phyloP scores from a whole-genome alignment of 805 yeast genomes.

The Monosporozyma unispora region DNA sequence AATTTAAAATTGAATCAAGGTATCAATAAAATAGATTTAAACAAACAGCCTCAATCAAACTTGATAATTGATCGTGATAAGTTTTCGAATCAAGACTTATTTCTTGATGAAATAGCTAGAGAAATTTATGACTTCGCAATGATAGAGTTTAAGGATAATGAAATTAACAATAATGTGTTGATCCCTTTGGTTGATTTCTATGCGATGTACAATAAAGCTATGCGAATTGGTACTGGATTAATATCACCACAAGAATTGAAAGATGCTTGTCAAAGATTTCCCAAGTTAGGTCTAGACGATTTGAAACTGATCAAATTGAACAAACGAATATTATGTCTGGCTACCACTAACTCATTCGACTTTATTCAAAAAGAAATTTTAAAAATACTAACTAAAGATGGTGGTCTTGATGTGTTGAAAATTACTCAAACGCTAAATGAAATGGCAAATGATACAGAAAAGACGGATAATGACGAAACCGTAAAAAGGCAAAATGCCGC shows the following conservation, averaged over 20 bases:
- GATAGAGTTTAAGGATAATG: constrained; percentile 41
- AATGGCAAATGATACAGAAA: constrained; percentile 1
- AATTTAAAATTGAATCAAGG: constrained; percentile 2
- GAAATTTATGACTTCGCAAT: constrained; percentile 62
- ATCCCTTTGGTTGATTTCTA: constrained; percentile 55
- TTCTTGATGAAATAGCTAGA: constrained; percentile 62
- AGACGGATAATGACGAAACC: neutral
- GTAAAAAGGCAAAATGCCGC: neutral
- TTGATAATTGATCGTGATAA: constrained; percentile 29
- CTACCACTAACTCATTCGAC: constrained; percentile 26
- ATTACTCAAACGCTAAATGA: constrained; percentile 22
- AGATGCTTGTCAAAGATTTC: constrained; percentile 52
- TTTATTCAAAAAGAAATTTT: constrained; percentile 23
- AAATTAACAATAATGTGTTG: constrained; percentile 29
- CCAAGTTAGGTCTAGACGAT: constrained; percentile 42
- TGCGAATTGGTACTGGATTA: constrained; percentile 56
- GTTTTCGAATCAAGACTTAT: constrained; percentile 33
- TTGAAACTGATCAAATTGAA: constrained; percentile 31
- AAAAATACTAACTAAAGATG: constrained; percentile 15
- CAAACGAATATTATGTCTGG: constrained; percentile 29
- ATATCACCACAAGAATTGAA: constrained; percentile 61
- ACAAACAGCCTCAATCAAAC: constrained; percentile 9
- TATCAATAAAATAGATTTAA: constrained; percentile 4
- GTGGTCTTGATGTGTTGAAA: constrained; percentile 27
- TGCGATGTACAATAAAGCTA: constrained; percentile 53